Conservation (phyloP, 2,329 filamentous ascomycete genomes). For the Diaporthe destruens region DNA sequence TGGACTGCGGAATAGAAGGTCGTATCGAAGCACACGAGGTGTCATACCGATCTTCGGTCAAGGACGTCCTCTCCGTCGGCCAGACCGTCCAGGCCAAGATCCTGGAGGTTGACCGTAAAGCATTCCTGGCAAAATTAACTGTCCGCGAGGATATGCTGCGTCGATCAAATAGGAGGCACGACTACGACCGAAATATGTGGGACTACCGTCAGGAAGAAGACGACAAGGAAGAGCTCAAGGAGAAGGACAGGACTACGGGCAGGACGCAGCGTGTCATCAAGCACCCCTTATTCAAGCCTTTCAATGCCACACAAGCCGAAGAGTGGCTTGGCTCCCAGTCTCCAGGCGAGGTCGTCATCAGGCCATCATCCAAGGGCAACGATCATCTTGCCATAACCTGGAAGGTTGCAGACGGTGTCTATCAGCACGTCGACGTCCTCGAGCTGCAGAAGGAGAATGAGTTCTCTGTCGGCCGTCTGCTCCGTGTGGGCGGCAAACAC, state of each 20-base stretch:
- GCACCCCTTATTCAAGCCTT: constrained; percentile 94
- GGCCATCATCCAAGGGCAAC: constrained; percentile 93
- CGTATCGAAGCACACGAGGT: constrained; percentile 86
- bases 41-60: constrained; percentile 77
- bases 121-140: constrained; percentile 85
- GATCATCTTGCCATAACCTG: constrained; percentile 97
- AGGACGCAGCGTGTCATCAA: constrained; percentile 96
- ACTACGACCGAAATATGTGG: constrained; percentile 86
- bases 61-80: constrained; percentile 79
- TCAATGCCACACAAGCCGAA: constrained; percentile 92
- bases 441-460: constrained; percentile 98
- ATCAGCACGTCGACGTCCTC: constrained; percentile 96
- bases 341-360: constrained; percentile 91
- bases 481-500: constrained; percentile 89
- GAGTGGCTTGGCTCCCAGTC: constrained; percentile 90
- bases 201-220: constrained; percentile 84
- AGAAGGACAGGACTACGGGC: constrained; percentile 87
- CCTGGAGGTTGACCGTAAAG: constrained; percentile 86
- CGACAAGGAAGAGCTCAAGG: constrained; percentile 85
- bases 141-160: constrained; percentile 85
- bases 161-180: constrained; percentile 77
- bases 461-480: constrained; percentile 88
- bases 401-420: constrained; percentile 97
- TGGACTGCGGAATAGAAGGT: constrained; percentile 95
- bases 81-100: constrained; percentile 93